These are phyloP conservation scores for Cutaneotrichosporon cyanovorans DNA, from an alignment of 1,284 basidiomycete species.

Conservation along the genomic window DNA sequence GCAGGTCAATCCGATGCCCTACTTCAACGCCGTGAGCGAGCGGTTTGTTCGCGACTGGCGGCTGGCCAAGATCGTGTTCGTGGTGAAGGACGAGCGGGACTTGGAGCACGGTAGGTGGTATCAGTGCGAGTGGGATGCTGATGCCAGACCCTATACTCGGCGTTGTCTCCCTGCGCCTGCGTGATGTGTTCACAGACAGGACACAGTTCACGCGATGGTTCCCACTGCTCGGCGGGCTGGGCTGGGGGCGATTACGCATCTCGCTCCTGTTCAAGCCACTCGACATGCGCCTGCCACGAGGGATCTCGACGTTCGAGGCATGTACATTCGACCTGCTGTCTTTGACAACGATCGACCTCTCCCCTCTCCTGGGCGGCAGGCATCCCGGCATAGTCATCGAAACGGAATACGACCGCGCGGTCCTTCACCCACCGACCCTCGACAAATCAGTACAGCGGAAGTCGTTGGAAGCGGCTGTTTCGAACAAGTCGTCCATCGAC, in stretches of 20 bases:
- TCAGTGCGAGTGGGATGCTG: too few species aligned
- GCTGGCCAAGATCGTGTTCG: constrained; percentile 44
- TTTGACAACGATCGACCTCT: constrained; percentile 17
- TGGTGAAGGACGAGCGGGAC: constrained; percentile 46
- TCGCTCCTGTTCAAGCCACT: constrained; percentile 46
- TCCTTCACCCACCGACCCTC: background rate
- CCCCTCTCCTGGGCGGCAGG: constrained; percentile 12
- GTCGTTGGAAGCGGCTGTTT: too few species aligned
- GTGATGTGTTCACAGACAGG: constrained; percentile 25
- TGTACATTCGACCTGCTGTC: constrained; percentile 35
- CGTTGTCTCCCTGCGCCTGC: constrained; percentile 29
- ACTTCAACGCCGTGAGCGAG: constrained; percentile 49
- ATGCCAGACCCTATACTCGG: constrained; percentile 37
- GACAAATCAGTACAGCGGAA: too few species aligned
- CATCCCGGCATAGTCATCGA: constrained; percentile 28
- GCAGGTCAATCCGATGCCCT: constrained; percentile 44
- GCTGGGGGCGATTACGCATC: constrained; percentile 41
- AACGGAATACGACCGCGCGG: constrained; percentile 28
- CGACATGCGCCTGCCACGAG: constrained; percentile 36
- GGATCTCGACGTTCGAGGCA: constrained; percentile 39
- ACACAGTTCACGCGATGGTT: constrained; percentile 41
- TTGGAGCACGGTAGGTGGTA: constrained; percentile 33
- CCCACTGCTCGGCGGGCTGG: constrained; percentile 41
- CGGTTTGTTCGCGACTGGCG: constrained; percentile 49
- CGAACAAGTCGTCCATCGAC: background rate